phyloP scores from a whole-genome alignment of 352 stramenopile genomes.

The Plasmopara viticola region DNA sequence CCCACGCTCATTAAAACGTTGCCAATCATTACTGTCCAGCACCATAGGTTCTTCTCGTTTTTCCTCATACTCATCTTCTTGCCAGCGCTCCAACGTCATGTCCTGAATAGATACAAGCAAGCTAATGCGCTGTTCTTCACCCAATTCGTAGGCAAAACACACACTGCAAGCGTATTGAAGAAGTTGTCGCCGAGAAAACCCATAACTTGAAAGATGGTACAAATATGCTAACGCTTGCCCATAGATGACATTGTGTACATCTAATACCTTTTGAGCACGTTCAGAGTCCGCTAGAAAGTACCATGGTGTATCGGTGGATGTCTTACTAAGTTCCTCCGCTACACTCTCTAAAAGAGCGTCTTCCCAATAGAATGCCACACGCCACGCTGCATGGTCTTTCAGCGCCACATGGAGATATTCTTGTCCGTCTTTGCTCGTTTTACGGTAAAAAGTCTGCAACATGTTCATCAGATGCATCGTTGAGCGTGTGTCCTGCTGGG shows the following conservation, averaged over 20 bases:
- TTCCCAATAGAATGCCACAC: conserved; percentile 60
- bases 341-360: conserved; percentile 70
- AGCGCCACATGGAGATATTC: conserved; percentile 55
- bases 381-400: conserved; percentile 56
- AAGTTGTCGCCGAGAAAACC: conserved; percentile 56
- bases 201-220: conserved; percentile 72
- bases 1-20: conserved; percentile 14
- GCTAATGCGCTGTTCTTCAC: conserved; percentile 70
- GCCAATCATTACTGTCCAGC: conserved; percentile 19
- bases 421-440: conserved; percentile 37
- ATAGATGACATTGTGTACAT: conserved; percentile 75
- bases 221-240: conserved; percentile 68
- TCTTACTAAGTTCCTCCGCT: conserved; percentile 73
- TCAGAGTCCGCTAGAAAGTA: conserved; percentile 53
- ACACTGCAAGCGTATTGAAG: conserved; percentile 69
- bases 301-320: conserved; percentile 54
- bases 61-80: conserved; percentile 37
- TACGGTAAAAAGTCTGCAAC: conserved; percentile 74
- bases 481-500: conserved; percentile 56
- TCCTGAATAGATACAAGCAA: conserved; percentile 52
- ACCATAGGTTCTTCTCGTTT: conserved; percentile 28
- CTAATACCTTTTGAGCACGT: conserved; percentile 60
- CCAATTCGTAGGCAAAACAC: conserved; percentile 74
- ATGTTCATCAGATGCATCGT: conserved; percentile 81
- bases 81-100: conserved; percentile 22